Evolutionary conservation across 2,329 filamentous ascomycete species (phyloP).

Genomic region (Didymella arachidicola): DNA sequence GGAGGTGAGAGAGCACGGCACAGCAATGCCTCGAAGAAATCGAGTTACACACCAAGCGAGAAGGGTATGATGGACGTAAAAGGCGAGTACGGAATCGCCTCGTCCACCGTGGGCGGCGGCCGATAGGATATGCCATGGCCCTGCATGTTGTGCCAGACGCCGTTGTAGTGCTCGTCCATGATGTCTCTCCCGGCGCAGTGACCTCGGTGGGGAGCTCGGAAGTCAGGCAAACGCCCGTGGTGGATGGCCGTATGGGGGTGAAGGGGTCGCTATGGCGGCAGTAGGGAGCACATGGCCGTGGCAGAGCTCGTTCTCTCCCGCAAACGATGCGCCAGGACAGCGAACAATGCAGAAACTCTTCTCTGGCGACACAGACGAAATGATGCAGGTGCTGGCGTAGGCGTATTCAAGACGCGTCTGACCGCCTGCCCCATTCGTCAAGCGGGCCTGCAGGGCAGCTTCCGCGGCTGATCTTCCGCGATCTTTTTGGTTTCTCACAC

Average conservation of each 20-base stretch:
- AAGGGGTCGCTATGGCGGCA: constrained; percentile 21
- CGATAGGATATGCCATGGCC: constrained; percentile 46
- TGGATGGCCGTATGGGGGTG: neutral
- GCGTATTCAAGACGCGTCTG: constrained; percentile 34
- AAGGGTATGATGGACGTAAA: constrained; percentile 83
- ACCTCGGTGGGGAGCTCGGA: constrained; percentile 9
- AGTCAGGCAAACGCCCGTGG: constrained; percentile 9
- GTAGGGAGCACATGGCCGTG: constrained; percentile 27
- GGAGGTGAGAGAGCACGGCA: constrained; percentile 29
- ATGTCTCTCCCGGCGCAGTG: constrained; percentile 8
- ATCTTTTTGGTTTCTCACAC: constrained; percentile 31
- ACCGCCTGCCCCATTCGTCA: constrained; percentile 35
- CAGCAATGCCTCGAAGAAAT: constrained; percentile 27
- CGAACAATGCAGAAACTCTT: constrained; percentile 8
- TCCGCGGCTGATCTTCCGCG: constrained; percentile 27
- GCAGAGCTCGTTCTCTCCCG: constrained; percentile 14
- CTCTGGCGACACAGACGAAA: constrained; percentile 3
- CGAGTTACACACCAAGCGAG: constrained; percentile 67
- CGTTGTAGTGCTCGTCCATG: constrained; percentile 39
- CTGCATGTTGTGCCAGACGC: constrained; percentile 45
- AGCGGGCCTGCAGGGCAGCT: constrained; percentile 28
- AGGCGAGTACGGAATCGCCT: constrained; percentile 82
- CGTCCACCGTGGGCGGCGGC: constrained; percentile 66
- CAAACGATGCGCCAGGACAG: constrained; percentile 13
- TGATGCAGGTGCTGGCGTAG: constrained; percentile 6